Percentiles rank a stretch among this genome's conserved stretches.
Conservation (phyloP, 805 yeast species). For the Yamadazyma philogaea region DNA sequence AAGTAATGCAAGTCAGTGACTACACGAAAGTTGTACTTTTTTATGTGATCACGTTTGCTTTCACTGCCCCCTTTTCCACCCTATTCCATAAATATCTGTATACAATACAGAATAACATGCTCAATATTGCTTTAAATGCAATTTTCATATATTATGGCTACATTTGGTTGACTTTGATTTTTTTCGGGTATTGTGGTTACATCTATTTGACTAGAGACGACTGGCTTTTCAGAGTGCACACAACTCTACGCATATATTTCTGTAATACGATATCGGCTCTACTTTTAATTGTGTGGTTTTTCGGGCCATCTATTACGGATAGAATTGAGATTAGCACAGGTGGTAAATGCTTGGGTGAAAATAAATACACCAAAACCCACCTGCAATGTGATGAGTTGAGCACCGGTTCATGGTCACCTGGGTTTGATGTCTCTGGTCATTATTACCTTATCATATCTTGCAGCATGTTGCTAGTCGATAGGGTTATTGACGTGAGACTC, state of each 20-base stretch:
- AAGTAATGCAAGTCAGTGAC: not conserved
- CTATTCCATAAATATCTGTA: not conserved
- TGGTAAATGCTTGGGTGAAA: slow-evolving; percentile 2
- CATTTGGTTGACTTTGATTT: slow-evolving; percentile 3
- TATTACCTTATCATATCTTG: slow-evolving; percentile 4
- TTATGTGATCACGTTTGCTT: slow-evolving; percentile 1
- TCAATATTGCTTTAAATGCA: slow-evolving; percentile 1
- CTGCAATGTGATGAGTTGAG: slow-evolving; percentile 2
- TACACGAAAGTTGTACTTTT: not conserved
- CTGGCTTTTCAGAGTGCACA: not conserved
- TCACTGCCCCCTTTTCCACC: not conserved
- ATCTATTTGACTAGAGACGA: not conserved
- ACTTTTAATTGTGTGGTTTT: slow-evolving; percentile 2
- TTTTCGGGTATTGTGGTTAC: not conserved
- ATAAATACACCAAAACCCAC: not conserved
- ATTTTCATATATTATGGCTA: slow-evolving; percentile 4
- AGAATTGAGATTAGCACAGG: slow-evolving; percentile 6
- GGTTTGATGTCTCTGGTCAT: slow-evolving; percentile 8
- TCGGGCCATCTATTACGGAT: slow-evolving; percentile 7
- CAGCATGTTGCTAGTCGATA: slow-evolving; percentile 3
- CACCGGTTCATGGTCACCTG: slow-evolving; percentile 1
- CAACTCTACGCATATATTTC: not conserved
- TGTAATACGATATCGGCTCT: not conserved
- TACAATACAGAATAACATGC: not conserved
- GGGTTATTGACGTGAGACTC: not conserved